Percentiles rank a stretch among this genome's conserved stretches.
Conservation (phyloP, 2,329 filamentous ascomycete genomes). For the Apiospora arundinis region DNA sequence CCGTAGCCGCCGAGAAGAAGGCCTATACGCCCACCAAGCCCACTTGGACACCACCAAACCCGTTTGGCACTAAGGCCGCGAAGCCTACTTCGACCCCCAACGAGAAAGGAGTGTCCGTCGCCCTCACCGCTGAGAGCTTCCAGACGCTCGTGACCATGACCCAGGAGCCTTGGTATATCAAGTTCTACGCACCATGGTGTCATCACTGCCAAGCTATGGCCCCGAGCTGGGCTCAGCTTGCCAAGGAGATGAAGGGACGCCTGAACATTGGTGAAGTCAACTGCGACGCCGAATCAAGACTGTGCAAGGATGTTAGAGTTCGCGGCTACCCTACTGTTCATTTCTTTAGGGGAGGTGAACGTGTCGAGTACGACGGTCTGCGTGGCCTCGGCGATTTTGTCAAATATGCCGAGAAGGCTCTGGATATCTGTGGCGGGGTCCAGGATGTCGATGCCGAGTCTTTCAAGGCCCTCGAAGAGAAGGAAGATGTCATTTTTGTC, state of each 20-base stretch:
- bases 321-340: constrained; percentile 86
- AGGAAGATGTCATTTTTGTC: constrained; percentile 93
- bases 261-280: constrained; percentile 97
- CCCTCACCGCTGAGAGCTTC: constrained; percentile 84
- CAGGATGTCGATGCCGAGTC: constrained; percentile 77
- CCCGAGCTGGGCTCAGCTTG: constrained; percentile 87
- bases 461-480: constrained; percentile 86
- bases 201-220: constrained; percentile 93
- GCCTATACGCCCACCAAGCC: constrained; percentile 28
- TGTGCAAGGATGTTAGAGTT: constrained; percentile 92
- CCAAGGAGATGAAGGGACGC: constrained; percentile 86
- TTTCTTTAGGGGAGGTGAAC: constrained; percentile 91
- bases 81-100: constrained; percentile 70
- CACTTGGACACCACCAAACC: constrained; percentile 31
- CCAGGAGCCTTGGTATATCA: constrained; percentile 95
- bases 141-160: constrained; percentile 84
- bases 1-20: constrained; percentile 33
- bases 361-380: constrained; percentile 90
- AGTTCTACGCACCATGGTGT: constrained; percentile 98
- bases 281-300: constrained; percentile 81
- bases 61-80: constrained; percentile 47
- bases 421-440: constrained; percentile 78
- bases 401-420: constrained; percentile 83
- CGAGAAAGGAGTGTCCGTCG: constrained; percentile 73
- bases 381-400: constrained; percentile 91